phyloP scores from a whole-genome alignment of 2,329 filamentous ascomycete species.

The Elsinoe necatrix region DNA sequence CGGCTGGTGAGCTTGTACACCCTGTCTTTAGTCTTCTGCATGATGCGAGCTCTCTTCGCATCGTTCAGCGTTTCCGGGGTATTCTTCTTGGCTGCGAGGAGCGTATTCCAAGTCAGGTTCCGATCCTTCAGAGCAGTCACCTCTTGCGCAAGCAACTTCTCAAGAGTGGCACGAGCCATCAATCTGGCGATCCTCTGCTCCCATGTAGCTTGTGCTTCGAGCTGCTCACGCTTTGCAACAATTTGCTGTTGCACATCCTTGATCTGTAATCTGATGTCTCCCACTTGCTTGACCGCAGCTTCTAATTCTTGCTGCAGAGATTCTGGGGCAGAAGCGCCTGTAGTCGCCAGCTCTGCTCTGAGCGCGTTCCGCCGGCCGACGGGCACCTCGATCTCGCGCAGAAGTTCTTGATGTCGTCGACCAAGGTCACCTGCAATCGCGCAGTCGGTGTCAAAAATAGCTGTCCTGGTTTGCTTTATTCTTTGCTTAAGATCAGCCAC shows the following conservation, averaged over 20 bases:
- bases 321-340: neutral
- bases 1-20: neutral
- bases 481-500: neutral
- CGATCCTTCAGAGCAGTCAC: neutral
- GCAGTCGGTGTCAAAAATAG: neutral
- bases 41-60: constrained; percentile 4
- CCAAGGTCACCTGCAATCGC: neutral
- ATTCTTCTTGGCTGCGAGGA: constrained; percentile 15
- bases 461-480: neutral
- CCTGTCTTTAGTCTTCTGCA: constrained; percentile 8
- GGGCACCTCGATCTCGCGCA: neutral
- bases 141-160: neutral
- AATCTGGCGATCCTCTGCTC: constrained; percentile 2
- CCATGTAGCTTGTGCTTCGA: neutral
- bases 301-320: neutral
- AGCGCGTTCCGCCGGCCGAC: neutral
- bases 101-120: constrained; percentile 6
- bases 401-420: neutral
- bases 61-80: constrained; percentile 11
- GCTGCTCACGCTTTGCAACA: neutral
- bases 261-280: neutral
- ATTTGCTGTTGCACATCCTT: neutral
- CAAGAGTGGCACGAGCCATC: neutral
- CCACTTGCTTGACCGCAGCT: neutral
- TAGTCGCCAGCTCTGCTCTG: neutral